phyloP scores from a whole-genome alignment of 176 grass and related monocot species.

The Bromus sterilis region DNA sequence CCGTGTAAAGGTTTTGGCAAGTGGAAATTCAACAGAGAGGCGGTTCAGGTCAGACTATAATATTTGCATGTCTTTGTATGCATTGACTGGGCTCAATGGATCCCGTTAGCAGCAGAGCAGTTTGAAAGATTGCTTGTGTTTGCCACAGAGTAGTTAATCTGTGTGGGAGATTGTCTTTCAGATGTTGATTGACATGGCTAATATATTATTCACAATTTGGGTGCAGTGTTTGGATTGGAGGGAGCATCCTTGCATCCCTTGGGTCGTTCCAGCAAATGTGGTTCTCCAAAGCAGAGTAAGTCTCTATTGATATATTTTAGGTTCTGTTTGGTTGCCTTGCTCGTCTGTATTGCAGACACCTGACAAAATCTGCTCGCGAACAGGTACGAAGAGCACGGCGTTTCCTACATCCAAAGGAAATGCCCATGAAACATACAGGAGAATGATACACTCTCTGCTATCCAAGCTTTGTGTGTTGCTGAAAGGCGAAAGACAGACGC shows the following conservation, averaged over 20 bases:
- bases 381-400: slow-evolving; percentile 97
- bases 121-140: slow-evolving; percentile 11
- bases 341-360: not conserved
- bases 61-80: slow-evolving; percentile 9
- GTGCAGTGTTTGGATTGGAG: slow-evolving; percentile 98
- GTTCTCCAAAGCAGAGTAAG: slow-evolving; percentile 99
- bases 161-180: not conserved
- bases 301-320: not conserved
- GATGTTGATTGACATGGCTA: slow-evolving; percentile 2
- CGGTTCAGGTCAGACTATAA: slow-evolving; percentile 65
- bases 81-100: not conserved
- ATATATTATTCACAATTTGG: not conserved
- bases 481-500: not conserved
- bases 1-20: slow-evolving; percentile 97
- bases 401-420: slow-evolving; percentile 97
- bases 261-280: slow-evolving; percentile 99
- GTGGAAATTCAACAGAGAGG: slow-evolving; percentile 90
- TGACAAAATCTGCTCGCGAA: not conserved
- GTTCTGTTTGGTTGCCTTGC: not conserved
- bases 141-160: not conserved
- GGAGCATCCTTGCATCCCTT: slow-evolving; percentile 98
- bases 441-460: too few species aligned
- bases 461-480: not conserved
- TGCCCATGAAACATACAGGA: slow-evolving; percentile 65
- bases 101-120: not conserved